Evolutionary conservation across 2,329 filamentous ascomycete species (phyloP).

Genomic region (Nigrograna mackinnonii): DNA sequence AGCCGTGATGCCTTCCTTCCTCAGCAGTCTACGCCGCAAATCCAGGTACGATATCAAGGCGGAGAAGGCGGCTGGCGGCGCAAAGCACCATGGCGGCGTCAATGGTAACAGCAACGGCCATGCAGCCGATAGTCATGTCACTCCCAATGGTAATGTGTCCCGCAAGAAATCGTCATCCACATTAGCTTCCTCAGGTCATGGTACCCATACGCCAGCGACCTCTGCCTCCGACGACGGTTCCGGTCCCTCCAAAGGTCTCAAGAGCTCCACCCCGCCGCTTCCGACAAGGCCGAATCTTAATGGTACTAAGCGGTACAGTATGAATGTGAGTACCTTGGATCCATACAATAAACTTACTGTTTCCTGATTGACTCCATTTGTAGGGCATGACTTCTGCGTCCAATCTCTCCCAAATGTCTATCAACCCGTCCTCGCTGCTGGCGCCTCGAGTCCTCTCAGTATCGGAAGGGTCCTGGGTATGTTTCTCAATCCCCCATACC

Average conservation of each 20-base stretch:
- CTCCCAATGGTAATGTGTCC: constrained; percentile 60
- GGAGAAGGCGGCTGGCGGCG: constrained; percentile 12
- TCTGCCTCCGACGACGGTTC: constrained; percentile 72
- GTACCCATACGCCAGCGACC: constrained; percentile 61
- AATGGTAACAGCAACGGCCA: neutral
- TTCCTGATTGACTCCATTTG: neutral
- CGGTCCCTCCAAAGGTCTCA: constrained; percentile 58
- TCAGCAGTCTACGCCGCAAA: constrained; percentile 76
- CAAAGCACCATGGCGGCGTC: constrained; percentile 3
- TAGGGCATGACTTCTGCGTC: constrained; percentile 61
- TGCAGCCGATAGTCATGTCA: constrained; percentile 21
- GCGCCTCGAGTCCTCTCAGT: constrained; percentile 81
- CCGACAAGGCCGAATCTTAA: constrained; percentile 43
- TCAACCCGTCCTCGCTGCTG: constrained; percentile 72
- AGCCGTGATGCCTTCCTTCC: constrained; percentile 60
- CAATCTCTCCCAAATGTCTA: constrained; percentile 52
- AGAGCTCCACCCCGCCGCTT: constrained; percentile 51
- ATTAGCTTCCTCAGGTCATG: constrained; percentile 58
- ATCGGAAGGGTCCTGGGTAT: constrained; percentile 81
- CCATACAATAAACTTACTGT: neutral
- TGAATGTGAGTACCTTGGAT: constrained; percentile 30
- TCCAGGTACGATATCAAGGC: constrained; percentile 72
- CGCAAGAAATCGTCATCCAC: constrained; percentile 65
- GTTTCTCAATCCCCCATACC: constrained; percentile 23
- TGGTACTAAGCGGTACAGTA: constrained; percentile 60